phyloP scores from a whole-genome alignment of 139 green algal genomes.

The Chlorella ohadii region DNA sequence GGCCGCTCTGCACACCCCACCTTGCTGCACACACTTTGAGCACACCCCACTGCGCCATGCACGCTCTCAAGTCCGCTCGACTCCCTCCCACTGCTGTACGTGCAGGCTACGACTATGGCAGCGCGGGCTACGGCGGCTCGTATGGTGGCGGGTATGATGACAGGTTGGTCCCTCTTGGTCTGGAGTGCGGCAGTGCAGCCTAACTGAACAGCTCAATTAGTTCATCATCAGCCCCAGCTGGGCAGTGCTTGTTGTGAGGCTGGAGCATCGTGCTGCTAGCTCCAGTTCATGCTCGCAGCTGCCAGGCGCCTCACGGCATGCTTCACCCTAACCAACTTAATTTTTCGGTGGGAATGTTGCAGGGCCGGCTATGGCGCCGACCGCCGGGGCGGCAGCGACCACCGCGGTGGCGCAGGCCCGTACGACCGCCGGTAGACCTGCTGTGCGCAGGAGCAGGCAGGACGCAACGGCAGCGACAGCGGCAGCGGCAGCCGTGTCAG shows the following conservation, averaged over 20 bases:
- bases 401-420: not conserved
- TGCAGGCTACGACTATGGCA: slow-evolving; percentile 35
- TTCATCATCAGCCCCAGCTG: too few species aligned
- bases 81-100: not conserved
- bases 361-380: slow-evolving; percentile 32
- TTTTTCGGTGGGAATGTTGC: too few species aligned
- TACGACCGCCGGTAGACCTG: slow-evolving; percentile 30
- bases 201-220: too few species aligned
- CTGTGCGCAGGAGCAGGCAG: not conserved
- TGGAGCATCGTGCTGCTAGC: too few species aligned
- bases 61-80: not conserved
- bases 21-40: not conserved
- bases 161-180: slow-evolving; percentile 8
- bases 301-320: too few species aligned
- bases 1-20: not conserved
- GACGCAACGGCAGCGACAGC: not conserved
- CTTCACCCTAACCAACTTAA: too few species aligned
- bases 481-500: not conserved
- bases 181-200: too few species aligned
- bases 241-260: too few species aligned
- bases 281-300: too few species aligned
- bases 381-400: not conserved
- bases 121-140: slow-evolving; percentile 1
- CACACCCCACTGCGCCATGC: too few species aligned
- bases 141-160: slow-evolving; percentile 38